phyloP scores from a whole-genome alignment of 148 eudicot species.

The Diospyros lotus region DNA sequence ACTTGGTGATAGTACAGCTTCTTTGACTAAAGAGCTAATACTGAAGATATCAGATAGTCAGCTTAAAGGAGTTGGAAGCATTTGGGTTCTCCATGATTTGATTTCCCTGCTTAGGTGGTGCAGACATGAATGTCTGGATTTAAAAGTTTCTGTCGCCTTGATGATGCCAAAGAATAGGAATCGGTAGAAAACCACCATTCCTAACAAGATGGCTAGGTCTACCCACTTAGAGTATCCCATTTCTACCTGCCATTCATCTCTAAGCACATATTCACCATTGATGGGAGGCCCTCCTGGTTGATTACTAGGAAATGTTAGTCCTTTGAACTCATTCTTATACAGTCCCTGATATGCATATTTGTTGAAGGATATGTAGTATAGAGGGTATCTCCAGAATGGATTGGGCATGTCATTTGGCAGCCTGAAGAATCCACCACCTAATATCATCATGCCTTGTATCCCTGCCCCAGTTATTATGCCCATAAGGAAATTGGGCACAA shows the following conservation, averaged over 20 bases:
- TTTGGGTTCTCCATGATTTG: too few relatives aligned
- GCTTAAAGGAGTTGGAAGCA: too few relatives aligned
- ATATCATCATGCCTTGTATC: constrained; percentile 38
- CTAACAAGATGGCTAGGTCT: constrained; percentile 30
- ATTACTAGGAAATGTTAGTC: constrained; percentile 17
- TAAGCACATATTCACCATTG: constrained; percentile 24
- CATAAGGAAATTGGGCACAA: constrained; percentile 46
- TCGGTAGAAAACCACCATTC: constrained; percentile 38
- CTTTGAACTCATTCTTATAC: constrained; percentile 48
- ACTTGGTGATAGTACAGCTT: too few relatives aligned
- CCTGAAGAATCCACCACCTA: constrained; percentile 40
- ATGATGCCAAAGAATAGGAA: constrained; percentile 27
- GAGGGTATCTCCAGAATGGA: constrained; percentile 38
- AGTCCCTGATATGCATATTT: constrained; percentile 37
- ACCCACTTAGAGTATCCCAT: constrained; percentile 46
- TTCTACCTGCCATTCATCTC: constrained; percentile 31
- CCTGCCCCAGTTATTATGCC: constrained; percentile 57
- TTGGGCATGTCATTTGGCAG: constrained; percentile 33
- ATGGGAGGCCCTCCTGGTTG: not conserved
- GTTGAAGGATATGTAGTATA: constrained; percentile 36
- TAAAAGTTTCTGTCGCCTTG: constrained; percentile 20
- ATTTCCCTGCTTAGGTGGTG: too few relatives aligned
- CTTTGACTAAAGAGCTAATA: too few relatives aligned
- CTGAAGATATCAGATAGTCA: too few relatives aligned
- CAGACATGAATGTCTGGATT: too few relatives aligned